phyloP scores from a whole-genome alignment of 805 yeast species.

The Lipomyces chichibuensis region DNA sequence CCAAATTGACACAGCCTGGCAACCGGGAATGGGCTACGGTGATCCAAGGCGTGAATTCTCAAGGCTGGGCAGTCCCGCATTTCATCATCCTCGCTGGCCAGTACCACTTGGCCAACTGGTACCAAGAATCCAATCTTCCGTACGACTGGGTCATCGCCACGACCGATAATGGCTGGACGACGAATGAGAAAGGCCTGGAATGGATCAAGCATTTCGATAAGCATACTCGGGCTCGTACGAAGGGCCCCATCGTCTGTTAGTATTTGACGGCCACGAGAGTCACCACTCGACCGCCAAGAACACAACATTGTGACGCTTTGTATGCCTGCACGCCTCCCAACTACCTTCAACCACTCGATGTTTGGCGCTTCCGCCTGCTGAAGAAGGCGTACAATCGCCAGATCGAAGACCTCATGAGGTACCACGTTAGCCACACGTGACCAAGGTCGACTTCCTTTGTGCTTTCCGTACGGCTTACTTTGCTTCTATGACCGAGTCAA shows the following conservation, averaged over 20 bases:
- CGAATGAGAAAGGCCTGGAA: slow-evolving; percentile 8
- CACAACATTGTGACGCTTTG: slow-evolving; percentile 13
- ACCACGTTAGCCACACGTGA: too few species aligned
- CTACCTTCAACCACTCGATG: too few species aligned
- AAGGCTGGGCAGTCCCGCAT: slow-evolving; percentile 17
- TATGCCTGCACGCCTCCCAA: too few species aligned
- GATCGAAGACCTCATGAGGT: too few species aligned
- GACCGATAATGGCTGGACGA: slow-evolving; percentile 9
- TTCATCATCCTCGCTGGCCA: slow-evolving; percentile 7
- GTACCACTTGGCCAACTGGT: slow-evolving; percentile 8
- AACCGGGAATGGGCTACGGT: slow-evolving; percentile 16
- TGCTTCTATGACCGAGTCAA: too few species aligned
- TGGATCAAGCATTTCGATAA: slow-evolving; percentile 14
- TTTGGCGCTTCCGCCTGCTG: too few species aligned
- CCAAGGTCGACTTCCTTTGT: too few species aligned
- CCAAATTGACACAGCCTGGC: neutral
- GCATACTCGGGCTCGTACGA: slow-evolving; percentile 1
- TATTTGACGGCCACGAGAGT: slow-evolving; percentile 18
- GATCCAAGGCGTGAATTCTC: slow-evolving; percentile 23
- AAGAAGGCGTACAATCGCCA: too few species aligned
- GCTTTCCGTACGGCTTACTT: too few species aligned
- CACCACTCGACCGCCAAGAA: slow-evolving; percentile 11
- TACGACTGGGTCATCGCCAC: slow-evolving; percentile 7
- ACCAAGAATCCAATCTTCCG: slow-evolving; percentile 10
- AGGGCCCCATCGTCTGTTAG: slow-evolving; percentile 14